phyloP scores from a whole-genome alignment of 2,329 filamentous ascomycete genomes.

The Cytospora leucostoma region DNA sequence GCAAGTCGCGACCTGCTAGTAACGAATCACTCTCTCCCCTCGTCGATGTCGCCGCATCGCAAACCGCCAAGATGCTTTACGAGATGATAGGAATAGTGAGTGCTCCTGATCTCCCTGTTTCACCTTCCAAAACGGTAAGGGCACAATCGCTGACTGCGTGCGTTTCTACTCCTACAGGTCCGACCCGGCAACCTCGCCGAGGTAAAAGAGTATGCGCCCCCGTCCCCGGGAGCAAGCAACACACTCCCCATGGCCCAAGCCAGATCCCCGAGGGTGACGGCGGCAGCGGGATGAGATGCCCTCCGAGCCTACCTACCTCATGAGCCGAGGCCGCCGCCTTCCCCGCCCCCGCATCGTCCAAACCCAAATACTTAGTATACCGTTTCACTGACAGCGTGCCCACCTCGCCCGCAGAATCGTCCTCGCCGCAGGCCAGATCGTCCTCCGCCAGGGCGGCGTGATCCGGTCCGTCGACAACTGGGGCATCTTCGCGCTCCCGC shows the following conservation, averaged over 20 bases:
- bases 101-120: slow-evolving; percentile 25
- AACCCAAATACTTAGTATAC: neutral
- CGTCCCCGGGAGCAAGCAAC: slow-evolving; percentile 1
- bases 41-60: slow-evolving; percentile 23
- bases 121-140: neutral
- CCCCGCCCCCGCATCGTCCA: neutral
- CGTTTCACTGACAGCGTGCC: neutral
- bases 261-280: neutral
- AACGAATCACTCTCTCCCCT: neutral
- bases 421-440: slow-evolving; percentile 76
- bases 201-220: slow-evolving; percentile 80
- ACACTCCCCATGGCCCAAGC: neutral
- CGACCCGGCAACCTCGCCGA: slow-evolving; percentile 86
- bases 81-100: slow-evolving; percentile 93
- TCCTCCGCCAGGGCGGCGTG: slow-evolving; percentile 83
- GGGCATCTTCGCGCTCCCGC: slow-evolving; percentile 87
- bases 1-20: slow-evolving; percentile 5
- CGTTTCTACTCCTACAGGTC: slow-evolving; percentile 60
- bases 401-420: slow-evolving; percentile 66
- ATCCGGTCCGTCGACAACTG: slow-evolving; percentile 93
- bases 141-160: neutral
- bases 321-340: neutral
- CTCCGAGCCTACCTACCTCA: neutral
- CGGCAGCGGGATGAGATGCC: neutral
- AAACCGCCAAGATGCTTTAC: slow-evolving; percentile 75